Base-by-base conservation (phyloP, 2,329 filamentous ascomycete genomes). In the Colletotrichum tabaci region DNA sequence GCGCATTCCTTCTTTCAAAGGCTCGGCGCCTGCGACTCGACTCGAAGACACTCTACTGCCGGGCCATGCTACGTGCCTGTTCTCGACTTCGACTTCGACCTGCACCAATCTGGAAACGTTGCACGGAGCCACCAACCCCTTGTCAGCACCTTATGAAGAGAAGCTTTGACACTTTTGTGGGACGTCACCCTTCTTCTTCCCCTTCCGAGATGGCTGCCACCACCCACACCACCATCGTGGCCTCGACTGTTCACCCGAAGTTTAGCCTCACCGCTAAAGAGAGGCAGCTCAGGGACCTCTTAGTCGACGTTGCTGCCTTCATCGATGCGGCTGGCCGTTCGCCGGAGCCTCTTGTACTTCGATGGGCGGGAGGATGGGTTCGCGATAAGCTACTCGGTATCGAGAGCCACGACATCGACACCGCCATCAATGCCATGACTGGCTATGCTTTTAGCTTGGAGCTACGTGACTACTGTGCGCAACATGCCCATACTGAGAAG, bases 351-450 rank as follows among this genome's bases (percentile, higher is more conserved):
- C 80, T 92, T 16, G 85, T 91, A 21, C 85, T 96, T 56, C 91
- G 94, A 61, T 96, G 93, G 88, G 94, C 94, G 0, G 94, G 94
- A 70, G 94, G 94, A 35, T 97, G 94, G 94, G 94, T 96, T 13
- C 91, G 94, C 50, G 94, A 97, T 84, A 95, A 94, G 82, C 87
- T 96, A 2, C 87, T 96, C 4, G 90, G 90, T 23, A 86, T 91
- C 15, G 87, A 87, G 71, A 94, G 92, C 77, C 88, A 95, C 78
- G 94, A 97, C 79, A 95, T 97, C 74, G 94, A 97, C 79, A 91
- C 94, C 9, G 93, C 93, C 64, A 94, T 97, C 84, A 95, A 95
- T 83, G 88, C 88, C 75, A 94, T 96, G 93, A 96, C 94, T 0
- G 94, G 94, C 63, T 91, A 91, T 76, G 85, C 90, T 15, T 96